Conservation (phyloP, 2,329 filamentous ascomycete species). For the Thermothelomyces thermophilus region DNA sequence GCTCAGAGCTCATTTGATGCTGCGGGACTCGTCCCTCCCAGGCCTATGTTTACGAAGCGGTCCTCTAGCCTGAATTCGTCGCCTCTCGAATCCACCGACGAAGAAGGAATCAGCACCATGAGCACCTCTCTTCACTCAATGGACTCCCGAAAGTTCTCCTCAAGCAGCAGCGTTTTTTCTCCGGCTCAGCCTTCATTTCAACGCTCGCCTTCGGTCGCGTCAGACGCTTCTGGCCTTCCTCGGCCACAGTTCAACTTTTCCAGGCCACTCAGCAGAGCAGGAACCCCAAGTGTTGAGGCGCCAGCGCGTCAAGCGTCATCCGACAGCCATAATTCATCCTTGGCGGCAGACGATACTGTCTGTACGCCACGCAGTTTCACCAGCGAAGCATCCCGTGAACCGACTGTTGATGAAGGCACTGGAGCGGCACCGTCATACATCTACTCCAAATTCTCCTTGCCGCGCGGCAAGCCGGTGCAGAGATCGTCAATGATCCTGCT, state of each 20-base stretch:
- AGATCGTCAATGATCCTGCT: conserved; percentile 56
- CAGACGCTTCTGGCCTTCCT: conserved; percentile 67
- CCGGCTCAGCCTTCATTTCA: conserved; percentile 56
- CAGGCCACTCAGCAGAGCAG: conserved; percentile 71
- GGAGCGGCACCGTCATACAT: conserved; percentile 66
- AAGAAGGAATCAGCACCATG: conserved; percentile 55
- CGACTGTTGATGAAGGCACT: conserved; percentile 39
- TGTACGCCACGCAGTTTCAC: conserved; percentile 68
- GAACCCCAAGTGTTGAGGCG: conserved; percentile 51
- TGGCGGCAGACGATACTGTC: conserved; percentile 54
- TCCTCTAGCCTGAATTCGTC: conserved; percentile 57
- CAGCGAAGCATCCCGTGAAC: conserved; percentile 59
- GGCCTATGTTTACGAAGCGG: conserved; percentile 43
- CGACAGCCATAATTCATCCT: conserved; percentile 60
- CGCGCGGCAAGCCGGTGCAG: conserved; percentile 73
- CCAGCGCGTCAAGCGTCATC: conserved; percentile 58
- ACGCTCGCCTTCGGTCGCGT: conserved; percentile 78
- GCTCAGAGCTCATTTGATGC: conserved; percentile 43
- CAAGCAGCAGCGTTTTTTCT: conserved; percentile 54
- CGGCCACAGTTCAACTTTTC: conserved; percentile 90
- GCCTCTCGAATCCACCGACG: conserved; percentile 61
- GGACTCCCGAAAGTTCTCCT: conserved; percentile 69
- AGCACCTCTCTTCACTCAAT: conserved; percentile 54
- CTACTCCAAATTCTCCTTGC: conserved; percentile 77
- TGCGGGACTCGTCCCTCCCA: conserved; percentile 45